Percentiles rank a stretch among this genome's conserved stretches.
These are phyloP conservation scores for Heracleum sosnowskyi DNA, from an alignment of 129 eudicot genomes.

Conservation along the genomic window DNA sequence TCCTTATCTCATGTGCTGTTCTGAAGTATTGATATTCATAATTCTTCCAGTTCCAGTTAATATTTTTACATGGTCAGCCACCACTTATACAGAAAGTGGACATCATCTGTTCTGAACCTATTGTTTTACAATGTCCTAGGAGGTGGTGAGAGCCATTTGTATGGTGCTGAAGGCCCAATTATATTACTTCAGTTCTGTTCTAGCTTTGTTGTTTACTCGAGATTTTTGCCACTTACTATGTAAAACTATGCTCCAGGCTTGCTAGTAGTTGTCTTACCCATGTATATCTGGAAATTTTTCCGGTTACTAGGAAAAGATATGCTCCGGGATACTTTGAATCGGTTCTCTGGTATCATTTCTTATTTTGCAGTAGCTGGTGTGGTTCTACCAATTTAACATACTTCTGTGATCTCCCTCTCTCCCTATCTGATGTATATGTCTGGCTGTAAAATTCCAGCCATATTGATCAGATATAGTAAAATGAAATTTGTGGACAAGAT, in stretches of 20 bases:
- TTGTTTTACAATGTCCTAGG: slow-evolving; percentile 78
- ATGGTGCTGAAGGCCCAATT: slow-evolving; percentile 82
- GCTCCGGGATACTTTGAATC: slow-evolving; percentile 46
- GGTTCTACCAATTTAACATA: background rate
- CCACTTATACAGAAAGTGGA: slow-evolving; percentile 78
- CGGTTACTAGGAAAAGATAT: slow-evolving; percentile 49
- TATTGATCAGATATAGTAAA: background rate
- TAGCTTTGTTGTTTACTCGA: too few species aligned
- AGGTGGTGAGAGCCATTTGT: slow-evolving; percentile 96
- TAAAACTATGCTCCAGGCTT: slow-evolving; percentile 76
- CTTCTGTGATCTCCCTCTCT: too few species aligned
- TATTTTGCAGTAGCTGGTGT: background rate
- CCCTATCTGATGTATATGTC: too few species aligned
- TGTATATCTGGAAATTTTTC: slow-evolving; percentile 56
- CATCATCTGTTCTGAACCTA: slow-evolving; percentile 83
- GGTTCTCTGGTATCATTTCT: background rate
- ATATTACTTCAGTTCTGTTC: slow-evolving; percentile 66
- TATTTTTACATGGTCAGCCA: slow-evolving; percentile 60
- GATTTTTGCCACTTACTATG: too few species aligned
- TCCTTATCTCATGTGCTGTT: background rate
- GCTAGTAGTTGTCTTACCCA: slow-evolving; percentile 64
- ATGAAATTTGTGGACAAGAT: background rate
- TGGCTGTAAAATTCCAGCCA: background rate
- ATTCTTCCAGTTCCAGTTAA: slow-evolving; percentile 46
- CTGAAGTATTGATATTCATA: background rate